Evolutionary conservation across 2,329 filamentous ascomycete genomes (phyloP).

Genomic region (Xylogone sp.): DNA sequence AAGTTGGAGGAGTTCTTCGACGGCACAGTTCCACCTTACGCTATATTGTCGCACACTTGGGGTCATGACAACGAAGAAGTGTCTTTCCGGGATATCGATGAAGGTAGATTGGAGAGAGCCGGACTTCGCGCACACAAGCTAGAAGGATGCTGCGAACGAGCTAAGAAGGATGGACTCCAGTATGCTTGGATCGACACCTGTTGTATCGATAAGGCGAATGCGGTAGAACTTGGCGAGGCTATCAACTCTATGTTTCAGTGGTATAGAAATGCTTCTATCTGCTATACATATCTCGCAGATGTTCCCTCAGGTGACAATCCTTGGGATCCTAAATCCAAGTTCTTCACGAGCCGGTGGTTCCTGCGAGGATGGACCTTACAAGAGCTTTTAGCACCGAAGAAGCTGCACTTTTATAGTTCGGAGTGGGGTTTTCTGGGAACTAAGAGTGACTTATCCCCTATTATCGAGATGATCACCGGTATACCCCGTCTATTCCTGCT

Average conservation of each 20-base stretch:
- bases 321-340: neutral
- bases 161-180: neutral
- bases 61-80: neutral
- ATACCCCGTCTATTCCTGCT: neutral
- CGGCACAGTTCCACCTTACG: neutral
- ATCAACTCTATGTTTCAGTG: no score
- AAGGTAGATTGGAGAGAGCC: neutral
- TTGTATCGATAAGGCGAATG: conserved; percentile 1
- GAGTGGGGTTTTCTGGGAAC: conserved; percentile 16
- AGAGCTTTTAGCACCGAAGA: conserved; percentile 13
- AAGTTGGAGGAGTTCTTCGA: neutral
- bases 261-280: conserved; percentile 6
- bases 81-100: neutral
- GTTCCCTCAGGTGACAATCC: neutral
- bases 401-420: conserved; percentile 18
- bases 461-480: neutral
- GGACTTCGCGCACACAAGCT: neutral
- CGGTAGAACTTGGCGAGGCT: conserved; percentile 11
- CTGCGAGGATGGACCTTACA: conserved; percentile 17
- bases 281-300: conserved; percentile 8
- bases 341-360: conserved; percentile 14
- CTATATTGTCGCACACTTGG: neutral
- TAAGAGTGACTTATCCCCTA: conserved; percentile 8
- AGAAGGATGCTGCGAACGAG: neutral
- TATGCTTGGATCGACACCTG: neutral